Evolutionary conservation across 2,329 filamentous ascomycete genomes (phyloP).

Genomic region (Diaporthe sp.): DNA sequence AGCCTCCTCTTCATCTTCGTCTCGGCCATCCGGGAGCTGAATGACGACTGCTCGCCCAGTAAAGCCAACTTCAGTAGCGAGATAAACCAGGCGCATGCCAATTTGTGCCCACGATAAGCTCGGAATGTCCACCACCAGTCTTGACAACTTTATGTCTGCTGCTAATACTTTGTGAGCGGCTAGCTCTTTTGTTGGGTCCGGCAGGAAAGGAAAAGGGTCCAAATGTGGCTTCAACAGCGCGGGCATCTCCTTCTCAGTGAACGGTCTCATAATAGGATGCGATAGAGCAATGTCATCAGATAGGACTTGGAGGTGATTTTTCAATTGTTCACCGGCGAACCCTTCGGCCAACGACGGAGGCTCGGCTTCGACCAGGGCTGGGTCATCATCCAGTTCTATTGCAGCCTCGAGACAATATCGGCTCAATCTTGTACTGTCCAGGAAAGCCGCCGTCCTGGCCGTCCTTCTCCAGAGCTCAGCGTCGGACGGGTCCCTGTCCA

Average conservation of each 20-base stretch:
- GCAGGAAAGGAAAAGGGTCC: conserved; percentile 74
- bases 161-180: conserved; percentile 49
- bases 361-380: conserved; percentile 72
- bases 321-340: conserved; percentile 74
- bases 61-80: conserved; percentile 52
- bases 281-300: conserved; percentile 69
- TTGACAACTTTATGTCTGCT: conserved; percentile 41
- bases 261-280: conserved; percentile 73
- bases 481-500: conserved; percentile 77
- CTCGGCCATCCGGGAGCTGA: conserved; percentile 53
- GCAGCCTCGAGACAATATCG: conserved; percentile 76
- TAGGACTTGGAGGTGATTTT: conserved; percentile 66
- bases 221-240: conserved; percentile 65
- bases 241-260: conserved; percentile 66
- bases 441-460: conserved; percentile 70
- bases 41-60: conserved; percentile 54
- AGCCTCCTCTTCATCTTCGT: conserved; percentile 51
- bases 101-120: conserved; percentile 59
- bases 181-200: conserved; percentile 62
- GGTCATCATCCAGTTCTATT: conserved; percentile 77
- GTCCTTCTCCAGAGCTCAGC: conserved; percentile 75
- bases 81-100: conserved; percentile 57
- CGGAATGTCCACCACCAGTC: conserved; percentile 49
- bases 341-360: conserved; percentile 75
- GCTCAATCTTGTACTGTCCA: conserved; percentile 70